These are phyloP conservation scores for Gentiana dahurica DNA, from an alignment of 257 asterid species.

Conservation along the genomic window DNA sequence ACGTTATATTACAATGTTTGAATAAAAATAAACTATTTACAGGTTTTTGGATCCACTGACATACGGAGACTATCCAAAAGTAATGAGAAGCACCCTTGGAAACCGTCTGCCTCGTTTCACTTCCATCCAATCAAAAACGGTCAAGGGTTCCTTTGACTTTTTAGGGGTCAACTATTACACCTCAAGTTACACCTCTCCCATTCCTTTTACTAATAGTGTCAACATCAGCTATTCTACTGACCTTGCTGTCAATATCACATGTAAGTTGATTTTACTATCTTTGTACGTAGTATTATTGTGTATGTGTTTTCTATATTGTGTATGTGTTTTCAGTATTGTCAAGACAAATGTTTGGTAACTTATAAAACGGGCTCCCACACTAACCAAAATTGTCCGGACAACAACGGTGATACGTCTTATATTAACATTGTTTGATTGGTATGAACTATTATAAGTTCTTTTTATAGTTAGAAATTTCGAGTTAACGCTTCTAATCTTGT, in stretches of 20 bases:
- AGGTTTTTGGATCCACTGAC: slow-evolving; percentile 21
- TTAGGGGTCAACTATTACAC: slow-evolving; percentile 25
- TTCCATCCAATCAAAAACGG: slow-evolving; percentile 1
- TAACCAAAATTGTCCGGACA: no score
- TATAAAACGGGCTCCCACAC: no score
- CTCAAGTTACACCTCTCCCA: slow-evolving; percentile 6
- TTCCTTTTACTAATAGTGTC: neutral
- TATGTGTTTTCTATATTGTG: no score
- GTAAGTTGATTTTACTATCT: slow-evolving; percentile 6
- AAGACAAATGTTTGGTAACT: no score
- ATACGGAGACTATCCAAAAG: slow-evolving; percentile 16
- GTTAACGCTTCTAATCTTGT: no score
- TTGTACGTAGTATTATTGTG: no score
- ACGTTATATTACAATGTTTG: neutral
- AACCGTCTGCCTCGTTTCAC: slow-evolving; percentile 18
- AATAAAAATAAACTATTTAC: neutral
- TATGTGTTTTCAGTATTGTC: no score
- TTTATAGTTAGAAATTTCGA: no score
- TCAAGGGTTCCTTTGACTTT: slow-evolving; percentile 19
- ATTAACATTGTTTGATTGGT: no score
- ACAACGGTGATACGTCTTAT: no score
- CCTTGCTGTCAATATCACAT: slow-evolving; percentile 9
- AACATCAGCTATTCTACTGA: slow-evolving; percentile 11
- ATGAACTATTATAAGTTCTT: no score
- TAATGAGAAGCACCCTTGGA: slow-evolving; percentile 6